A percentile compares a stretch with the other conserved stretches of the same genome.
These are phyloP conservation scores for Talaromyces nanjingensis DNA, from an alignment of 495 filamentous ascomycete genomes.

Conservation along the genomic window DNA sequence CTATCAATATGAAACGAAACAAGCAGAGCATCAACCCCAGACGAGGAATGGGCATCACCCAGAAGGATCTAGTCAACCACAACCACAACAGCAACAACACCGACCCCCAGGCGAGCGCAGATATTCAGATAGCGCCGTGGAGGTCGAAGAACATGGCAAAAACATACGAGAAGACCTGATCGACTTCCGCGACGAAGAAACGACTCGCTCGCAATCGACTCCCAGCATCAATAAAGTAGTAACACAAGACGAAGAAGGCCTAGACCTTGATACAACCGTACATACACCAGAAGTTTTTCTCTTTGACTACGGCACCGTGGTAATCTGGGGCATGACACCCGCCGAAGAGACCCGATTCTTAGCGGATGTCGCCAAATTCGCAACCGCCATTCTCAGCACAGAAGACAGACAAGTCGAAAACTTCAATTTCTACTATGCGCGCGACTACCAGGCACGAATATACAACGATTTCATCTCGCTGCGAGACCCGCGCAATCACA, in stretches of 20 bases:
- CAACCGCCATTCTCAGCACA: slow-evolving; percentile 74
- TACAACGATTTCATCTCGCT: slow-evolving; percentile 99
- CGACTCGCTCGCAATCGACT: slow-evolving; percentile 19
- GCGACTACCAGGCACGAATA: slow-evolving; percentile 93
- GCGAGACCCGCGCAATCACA: slow-evolving; percentile 88
- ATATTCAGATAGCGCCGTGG: slow-evolving; percentile 56
- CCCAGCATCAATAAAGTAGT: not conserved
- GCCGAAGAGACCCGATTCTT: slow-evolving; percentile 80
- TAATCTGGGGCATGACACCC: slow-evolving; percentile 97
- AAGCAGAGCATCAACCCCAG: slow-evolving; percentile 13
- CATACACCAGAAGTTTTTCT: slow-evolving; percentile 92
- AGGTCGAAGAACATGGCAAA: slow-evolving; percentile 46
- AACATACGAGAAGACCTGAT: slow-evolving; percentile 47
- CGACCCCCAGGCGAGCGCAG: slow-evolving; percentile 47
- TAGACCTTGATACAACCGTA: slow-evolving; percentile 55
- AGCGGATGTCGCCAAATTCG: slow-evolving; percentile 93
- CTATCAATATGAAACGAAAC: slow-evolving; percentile 49
- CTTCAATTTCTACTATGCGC: slow-evolving; percentile 98
- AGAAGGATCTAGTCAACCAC: slow-evolving; percentile 14
- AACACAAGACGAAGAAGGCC: slow-evolving; percentile 15
- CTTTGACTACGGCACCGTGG: slow-evolving; percentile 98
- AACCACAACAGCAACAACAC: slow-evolving; percentile 24
- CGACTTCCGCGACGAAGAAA: slow-evolving; percentile 37
- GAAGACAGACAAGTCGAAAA: slow-evolving; percentile 92
- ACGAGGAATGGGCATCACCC: slow-evolving; percentile 17